Base-by-base conservation (phyloP, 805 yeast genomes). In the Starmerella gropengiesseri region DNA sequence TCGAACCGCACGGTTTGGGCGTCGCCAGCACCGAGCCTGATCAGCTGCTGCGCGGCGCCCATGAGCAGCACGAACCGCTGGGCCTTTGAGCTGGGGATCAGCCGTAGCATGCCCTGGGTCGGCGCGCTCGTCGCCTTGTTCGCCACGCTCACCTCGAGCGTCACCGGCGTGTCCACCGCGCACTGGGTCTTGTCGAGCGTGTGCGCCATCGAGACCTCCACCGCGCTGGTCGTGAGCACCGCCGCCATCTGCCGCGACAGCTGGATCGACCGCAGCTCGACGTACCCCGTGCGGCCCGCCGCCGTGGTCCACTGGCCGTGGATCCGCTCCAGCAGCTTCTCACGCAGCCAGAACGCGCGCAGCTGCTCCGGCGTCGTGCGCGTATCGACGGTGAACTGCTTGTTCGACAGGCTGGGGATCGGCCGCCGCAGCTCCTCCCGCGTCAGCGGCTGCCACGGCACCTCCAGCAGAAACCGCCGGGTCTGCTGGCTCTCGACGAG, bases 331-430 rank as follows among this genome's bases (percentile, higher is more conserved):
- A 89, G 62, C 1, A 91, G 58, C 47, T 70, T 69, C 44, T 80
- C 76, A 44, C 94, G 64, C 49, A 81, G 73, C 98, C 98, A 89
- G 59, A 86, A 91, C 2, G 73, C 63, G 47, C 76, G 78, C 44
- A 75, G 78, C 46, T 81, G 84, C 8, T 73, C 76, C 73, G 64
- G 46, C 64, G 72, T 46, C 61, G 67, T 39, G 52, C 60, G 30
- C 16, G 49, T 37, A 32, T 62, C 79, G 26, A 75, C 69, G 16
- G 83, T 68, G 56, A 75, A 81, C 61, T 86, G 95, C 48, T 75
- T 75, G 27, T 75, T 70, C 18, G 80, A 60, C 27, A 84, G 61
- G 26, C 81, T 77, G 17, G 95, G 95, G 21, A 87, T 77, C 0
- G 75, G 69, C 31, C 60, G 59, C 5, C 62, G 56, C n/a, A 75